phyloP scores from a whole-genome alignment of 495 filamentous ascomycete genomes.

The Penicillium antarcticum region DNA sequence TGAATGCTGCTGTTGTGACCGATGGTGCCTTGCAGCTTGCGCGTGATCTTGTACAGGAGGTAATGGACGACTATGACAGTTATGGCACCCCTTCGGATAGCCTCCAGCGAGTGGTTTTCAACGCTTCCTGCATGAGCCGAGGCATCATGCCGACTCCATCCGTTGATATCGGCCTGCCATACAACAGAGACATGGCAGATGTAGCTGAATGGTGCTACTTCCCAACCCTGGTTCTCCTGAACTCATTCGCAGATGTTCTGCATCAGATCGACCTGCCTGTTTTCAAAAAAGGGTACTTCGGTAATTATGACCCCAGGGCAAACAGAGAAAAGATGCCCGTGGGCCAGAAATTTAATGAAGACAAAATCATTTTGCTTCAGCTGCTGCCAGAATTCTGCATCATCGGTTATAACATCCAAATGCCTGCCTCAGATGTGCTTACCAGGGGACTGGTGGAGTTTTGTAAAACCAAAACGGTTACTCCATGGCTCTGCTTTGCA shows the following conservation, averaged over 20 bases:
- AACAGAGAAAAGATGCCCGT: constrained; percentile 26
- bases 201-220: constrained; percentile 28
- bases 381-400: constrained; percentile 32
- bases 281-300: constrained; percentile 30
- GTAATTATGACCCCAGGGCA: constrained; percentile 26
- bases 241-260: constrained; percentile 24
- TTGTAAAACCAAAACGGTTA: constrained; percentile 22
- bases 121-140: constrained; percentile 8
- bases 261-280: constrained; percentile 17
- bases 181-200: constrained; percentile 27
- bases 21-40: constrained; percentile 29
- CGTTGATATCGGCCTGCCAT: constrained; percentile 26
- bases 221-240: constrained; percentile 21
- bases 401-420: constrained; percentile 19
- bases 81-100: constrained; percentile 3
- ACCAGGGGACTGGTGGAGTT: constrained; percentile 28
- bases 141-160: constrained; percentile 19
- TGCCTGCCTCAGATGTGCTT: constrained; percentile 24
- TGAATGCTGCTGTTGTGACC: constrained; percentile 31
- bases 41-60: constrained; percentile 17
- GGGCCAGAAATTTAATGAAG: constrained; percentile 29
- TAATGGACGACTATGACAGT: constrained; percentile 17
- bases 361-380: constrained; percentile 27
- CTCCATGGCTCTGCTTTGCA: constrained; percentile 29
- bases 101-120: constrained; percentile 20